Base-by-base conservation (phyloP, 2,329 filamentous ascomycete species). In the Chalara sp. region DNA sequence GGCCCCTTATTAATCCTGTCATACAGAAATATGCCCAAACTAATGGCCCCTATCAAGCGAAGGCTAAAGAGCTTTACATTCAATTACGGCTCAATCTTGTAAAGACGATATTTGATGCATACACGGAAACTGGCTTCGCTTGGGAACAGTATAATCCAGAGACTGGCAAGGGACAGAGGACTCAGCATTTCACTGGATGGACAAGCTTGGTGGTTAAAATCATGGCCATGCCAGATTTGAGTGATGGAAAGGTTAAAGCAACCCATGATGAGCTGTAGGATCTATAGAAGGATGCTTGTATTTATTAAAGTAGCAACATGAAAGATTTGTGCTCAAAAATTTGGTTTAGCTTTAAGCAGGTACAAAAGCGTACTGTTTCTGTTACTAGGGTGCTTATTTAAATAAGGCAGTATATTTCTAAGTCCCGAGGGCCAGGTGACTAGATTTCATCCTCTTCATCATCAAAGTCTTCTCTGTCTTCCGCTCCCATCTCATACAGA, bases 111-210 rank as follows among this genome's bases (percentile, higher is more conserved):
- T 96, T 86, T 72, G 79, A 84, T 52, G 84, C 84, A 66, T 99
- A 92, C 92, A 76, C 84, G 65, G 81, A 88, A 64, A 97, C 93
- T 0, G 92, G 92, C 13, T 97, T 97, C 66, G 93, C 92, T 0
- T 99, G 92, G 92, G 93, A 99, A 71, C 93, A 99, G 72, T 99
- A 97, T 69, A 89, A 95, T 67, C 89, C 91, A 0, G 89, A 96
- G 61, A 95, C 89, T 4, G 93, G 93, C 44, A 80, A 80, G 48
- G 93, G 93, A n/a, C 92, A 97, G 74, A 79, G 93, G 41, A 97
- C 91, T 5, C 90, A 96, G 75, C 92, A 97, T 69, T 99, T 99
- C 67, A 96, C 93, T 0, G 93, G 93, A 47, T 99, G 93, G 93
- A 99, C 93, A n/a, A 96, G 89, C 67, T 74, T 97, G 69, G 88